Evolutionary conservation across 805 yeast genomes (phyloP).

Genomic region (Candida khao-thaluensis): DNA sequence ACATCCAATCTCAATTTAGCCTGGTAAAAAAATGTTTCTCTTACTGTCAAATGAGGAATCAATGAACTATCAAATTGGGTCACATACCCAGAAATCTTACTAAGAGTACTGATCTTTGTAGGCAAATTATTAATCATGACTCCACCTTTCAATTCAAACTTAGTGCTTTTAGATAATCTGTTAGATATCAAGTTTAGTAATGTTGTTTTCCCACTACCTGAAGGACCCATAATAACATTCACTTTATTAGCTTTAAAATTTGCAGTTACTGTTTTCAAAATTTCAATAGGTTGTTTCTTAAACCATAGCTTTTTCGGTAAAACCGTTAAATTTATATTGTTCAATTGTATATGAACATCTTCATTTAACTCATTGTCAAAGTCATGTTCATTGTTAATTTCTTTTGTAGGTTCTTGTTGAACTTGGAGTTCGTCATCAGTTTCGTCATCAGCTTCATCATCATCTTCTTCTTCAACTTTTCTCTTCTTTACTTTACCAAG

Average conservation of each 20-base stretch:
- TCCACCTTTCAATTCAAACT: conserved; percentile 24
- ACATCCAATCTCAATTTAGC: conserved; percentile 64
- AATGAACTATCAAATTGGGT: conserved; percentile 78
- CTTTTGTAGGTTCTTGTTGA: neutral
- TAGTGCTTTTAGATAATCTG: conserved; percentile 29
- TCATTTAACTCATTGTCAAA: conserved; percentile 29
- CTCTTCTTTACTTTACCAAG: conserved; percentile 44
- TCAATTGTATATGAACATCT: conserved; percentile 18
- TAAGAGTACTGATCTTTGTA: conserved; percentile 24
- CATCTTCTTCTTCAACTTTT: conserved; percentile 30
- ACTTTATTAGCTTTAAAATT: conserved; percentile 31
- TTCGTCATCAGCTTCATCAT: conserved; percentile 11
- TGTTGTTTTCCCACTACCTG: conserved; percentile 47
- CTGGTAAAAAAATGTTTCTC: conserved; percentile 72
- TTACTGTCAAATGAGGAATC: conserved; percentile 68
- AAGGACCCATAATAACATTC: conserved; percentile 47
- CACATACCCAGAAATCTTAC: conserved; percentile 63
- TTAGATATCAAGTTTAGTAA: conserved; percentile 48
- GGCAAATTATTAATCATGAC: conserved; percentile 28
- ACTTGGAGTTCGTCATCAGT: neutral
- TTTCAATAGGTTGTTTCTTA: conserved; percentile 13
- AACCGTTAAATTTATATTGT: conserved; percentile 45
- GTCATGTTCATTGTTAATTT: conserved; percentile 1
- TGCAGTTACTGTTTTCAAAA: conserved; percentile 30
- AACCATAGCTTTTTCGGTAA: conserved; percentile 32